Evolutionary conservation across 2,329 filamentous ascomycete genomes (phyloP).

Genomic region (Didymella exigua): DNA sequence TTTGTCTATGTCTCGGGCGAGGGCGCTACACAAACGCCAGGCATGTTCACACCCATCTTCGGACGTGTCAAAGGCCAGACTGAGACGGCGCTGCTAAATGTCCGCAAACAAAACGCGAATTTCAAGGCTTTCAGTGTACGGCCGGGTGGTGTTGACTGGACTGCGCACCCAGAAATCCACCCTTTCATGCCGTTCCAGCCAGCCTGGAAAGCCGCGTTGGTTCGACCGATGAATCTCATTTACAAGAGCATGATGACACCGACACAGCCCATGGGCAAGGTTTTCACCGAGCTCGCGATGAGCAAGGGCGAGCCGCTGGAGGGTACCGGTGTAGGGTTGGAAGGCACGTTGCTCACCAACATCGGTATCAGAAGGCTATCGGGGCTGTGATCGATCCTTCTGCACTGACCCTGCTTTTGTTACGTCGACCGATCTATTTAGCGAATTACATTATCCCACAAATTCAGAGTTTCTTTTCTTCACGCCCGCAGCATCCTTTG

Average conservation of each 20-base stretch:
- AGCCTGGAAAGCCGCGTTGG: slow-evolving; percentile 27
- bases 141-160: slow-evolving; percentile 64
- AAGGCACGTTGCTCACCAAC: slow-evolving; percentile 50
- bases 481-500: not conserved
- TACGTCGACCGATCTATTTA: not conserved
- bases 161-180: slow-evolving; percentile 49
- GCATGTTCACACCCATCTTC: slow-evolving; percentile 62
- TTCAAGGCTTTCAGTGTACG: slow-evolving; percentile 64
- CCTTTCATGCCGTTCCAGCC: slow-evolving; percentile 40
- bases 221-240: slow-evolving; percentile 32
- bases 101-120: slow-evolving; percentile 53
- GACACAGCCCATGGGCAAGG: slow-evolving; percentile 55
- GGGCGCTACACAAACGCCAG: slow-evolving; percentile 64
- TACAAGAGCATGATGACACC: slow-evolving; percentile 49
- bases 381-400: slow-evolving; percentile 20
- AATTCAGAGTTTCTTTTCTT: not conserved
- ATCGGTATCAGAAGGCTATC: slow-evolving; percentile 50
- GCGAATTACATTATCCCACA: not conserved
- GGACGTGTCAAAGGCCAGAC: slow-evolving; percentile 70
- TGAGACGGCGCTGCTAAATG: slow-evolving; percentile 63
- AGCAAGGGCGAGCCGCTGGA: slow-evolving; percentile 52
- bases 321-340: slow-evolving; percentile 47
- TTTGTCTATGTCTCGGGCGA: slow-evolving; percentile 74
- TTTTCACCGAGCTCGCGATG: slow-evolving; percentile 57
- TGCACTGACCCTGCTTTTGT: not conserved